These are phyloP conservation scores for Hura crepitans DNA, from an alignment of 441 rosid species.

Conservation along the genomic window DNA sequence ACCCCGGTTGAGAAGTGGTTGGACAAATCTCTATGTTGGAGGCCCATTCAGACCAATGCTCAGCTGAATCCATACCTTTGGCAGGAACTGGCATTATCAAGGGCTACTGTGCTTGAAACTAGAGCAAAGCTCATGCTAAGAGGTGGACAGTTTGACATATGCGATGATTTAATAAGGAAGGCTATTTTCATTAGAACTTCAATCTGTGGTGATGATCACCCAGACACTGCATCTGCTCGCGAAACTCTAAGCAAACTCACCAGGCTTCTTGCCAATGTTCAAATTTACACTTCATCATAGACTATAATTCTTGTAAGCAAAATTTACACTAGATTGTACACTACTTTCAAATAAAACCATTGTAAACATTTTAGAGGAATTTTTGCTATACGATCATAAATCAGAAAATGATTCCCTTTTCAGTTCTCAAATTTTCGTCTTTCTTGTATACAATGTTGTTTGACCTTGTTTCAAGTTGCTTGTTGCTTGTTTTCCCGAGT, in stretches of 20 bases:
- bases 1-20: slow-evolving; percentile 82
- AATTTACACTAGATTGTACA: slow-evolving; percentile 35
- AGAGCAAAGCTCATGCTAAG: slow-evolving; percentile 83
- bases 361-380: slow-evolving; percentile 32
- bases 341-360: slow-evolving; percentile 35
- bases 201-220: slow-evolving; percentile 83
- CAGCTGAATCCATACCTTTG: slow-evolving; percentile 83
- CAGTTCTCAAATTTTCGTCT: background rate
- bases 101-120: slow-evolving; percentile 87
- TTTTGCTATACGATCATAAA: slow-evolving; percentile 8
- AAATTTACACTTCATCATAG: slow-evolving; percentile 57
- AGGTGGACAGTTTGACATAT: slow-evolving; percentile 75
- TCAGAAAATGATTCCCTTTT: slow-evolving; percentile 11
- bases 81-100: slow-evolving; percentile 81
- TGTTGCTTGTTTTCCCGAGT: background rate
- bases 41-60: slow-evolving; percentile 76
- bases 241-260: slow-evolving; percentile 83
- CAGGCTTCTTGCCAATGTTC: slow-evolving; percentile 64
- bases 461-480: background rate
- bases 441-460: background rate
- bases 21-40: slow-evolving; percentile 87
- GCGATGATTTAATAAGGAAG: slow-evolving; percentile 82
- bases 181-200: slow-evolving; percentile 83
- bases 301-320: slow-evolving; percentile 30
- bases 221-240: slow-evolving; percentile 66